Conservation (phyloP, 306 rosid genomes). For the Cucumis hystrix region DNA sequence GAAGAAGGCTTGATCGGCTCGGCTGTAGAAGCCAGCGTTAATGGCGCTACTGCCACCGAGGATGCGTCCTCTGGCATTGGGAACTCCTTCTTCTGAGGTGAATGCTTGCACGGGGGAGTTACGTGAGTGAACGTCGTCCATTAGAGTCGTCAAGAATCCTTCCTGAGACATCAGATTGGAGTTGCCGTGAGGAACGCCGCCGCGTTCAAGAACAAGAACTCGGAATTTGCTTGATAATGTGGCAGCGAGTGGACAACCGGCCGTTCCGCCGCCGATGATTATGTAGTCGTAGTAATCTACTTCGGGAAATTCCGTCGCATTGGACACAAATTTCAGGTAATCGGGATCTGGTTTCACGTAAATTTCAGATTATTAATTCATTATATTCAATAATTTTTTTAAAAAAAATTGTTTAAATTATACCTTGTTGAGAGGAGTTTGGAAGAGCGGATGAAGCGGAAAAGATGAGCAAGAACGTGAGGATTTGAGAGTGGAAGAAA, state of each 20-base stretch:
- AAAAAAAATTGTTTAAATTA: too few species aligned
- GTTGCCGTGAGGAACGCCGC: slow-evolving; percentile 32
- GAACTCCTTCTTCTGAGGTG: slow-evolving; percentile 74
- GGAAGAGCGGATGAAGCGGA: not conserved
- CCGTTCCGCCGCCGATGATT: slow-evolving; percentile 83
- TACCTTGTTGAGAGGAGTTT: not conserved
- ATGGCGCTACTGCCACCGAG: slow-evolving; percentile 94
- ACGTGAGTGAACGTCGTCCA: slow-evolving; percentile 15
- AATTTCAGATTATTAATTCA: too few species aligned
- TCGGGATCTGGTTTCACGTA: slow-evolving; percentile 10
- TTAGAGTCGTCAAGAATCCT: slow-evolving; percentile 60
- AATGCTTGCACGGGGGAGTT: slow-evolving; percentile 61
- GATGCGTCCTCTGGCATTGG: slow-evolving; percentile 78
- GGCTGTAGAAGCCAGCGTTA: slow-evolving; percentile 87
- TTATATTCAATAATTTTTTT: not conserved
- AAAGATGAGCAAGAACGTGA: not conserved
- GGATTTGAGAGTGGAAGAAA: not conserved
- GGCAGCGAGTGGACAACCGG: slow-evolving; percentile 90
- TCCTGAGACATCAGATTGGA: slow-evolving; percentile 53
- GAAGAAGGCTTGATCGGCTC: slow-evolving; percentile 58
- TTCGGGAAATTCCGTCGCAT: slow-evolving; percentile 47
- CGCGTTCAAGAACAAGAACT: slow-evolving; percentile 67
- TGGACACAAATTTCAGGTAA: slow-evolving; percentile 42
- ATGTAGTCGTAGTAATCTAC: slow-evolving; percentile 82
- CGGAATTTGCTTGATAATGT: slow-evolving; percentile 40